Conservation (phyloP, 495 filamentous ascomycete species). For the Paragyromitra xinjiangensis region DNA sequence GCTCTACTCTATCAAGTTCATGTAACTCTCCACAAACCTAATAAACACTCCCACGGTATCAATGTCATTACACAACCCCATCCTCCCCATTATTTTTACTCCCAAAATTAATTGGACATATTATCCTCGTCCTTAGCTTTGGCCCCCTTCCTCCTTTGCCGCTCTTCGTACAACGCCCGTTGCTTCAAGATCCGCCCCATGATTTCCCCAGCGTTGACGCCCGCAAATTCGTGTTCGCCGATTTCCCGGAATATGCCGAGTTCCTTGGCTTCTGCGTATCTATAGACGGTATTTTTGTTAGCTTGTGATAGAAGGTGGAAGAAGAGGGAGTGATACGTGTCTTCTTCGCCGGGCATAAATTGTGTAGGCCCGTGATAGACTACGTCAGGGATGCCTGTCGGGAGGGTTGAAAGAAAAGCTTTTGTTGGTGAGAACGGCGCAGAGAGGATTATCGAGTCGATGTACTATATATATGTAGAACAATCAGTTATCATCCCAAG, state of each 20-base stretch:
- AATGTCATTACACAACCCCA: neutral
- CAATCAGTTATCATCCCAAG: neutral
- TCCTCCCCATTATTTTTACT: no score
- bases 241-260: conserved; percentile 83
- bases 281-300: conserved; percentile 22
- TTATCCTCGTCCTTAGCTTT: conserved; percentile 76
- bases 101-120: conserved; percentile 36
- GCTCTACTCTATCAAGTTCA: conserved; percentile 8
- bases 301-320: neutral
- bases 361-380: conserved; percentile 96
- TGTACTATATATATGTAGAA: conserved; percentile 67
- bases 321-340: conserved; percentile 69
- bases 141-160: conserved; percentile 85
- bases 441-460: conserved; percentile 85
- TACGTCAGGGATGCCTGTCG: conserved; percentile 75
- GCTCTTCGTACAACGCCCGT: conserved; percentile 83
- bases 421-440: conserved; percentile 84
- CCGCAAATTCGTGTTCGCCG: conserved; percentile 75
- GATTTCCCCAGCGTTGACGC: conserved; percentile 92
- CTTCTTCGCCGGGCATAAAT: conserved; percentile 85
- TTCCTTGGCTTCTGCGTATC: conserved; percentile 70
- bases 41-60: conserved; percentile 3
- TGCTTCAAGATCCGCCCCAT: conserved; percentile 87
- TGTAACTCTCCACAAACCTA: neutral
- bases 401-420: conserved; percentile 76